Base-by-base conservation (phyloP, 192 early-diverging fungal species). In the Jimgerdemannia lactiflua region DNA sequence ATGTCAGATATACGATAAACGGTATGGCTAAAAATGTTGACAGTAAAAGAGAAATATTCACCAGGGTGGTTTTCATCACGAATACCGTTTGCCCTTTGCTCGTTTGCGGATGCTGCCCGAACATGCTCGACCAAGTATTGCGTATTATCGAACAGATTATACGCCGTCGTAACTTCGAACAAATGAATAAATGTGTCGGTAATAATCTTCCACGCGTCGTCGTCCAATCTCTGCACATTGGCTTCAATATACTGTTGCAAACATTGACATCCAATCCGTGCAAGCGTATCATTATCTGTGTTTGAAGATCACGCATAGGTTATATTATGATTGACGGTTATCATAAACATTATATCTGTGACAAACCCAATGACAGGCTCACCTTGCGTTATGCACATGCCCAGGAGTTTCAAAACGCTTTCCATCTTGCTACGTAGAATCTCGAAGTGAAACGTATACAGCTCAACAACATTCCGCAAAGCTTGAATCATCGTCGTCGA, bases 401-500 rank as follows among this genome's bases (percentile, higher is more conserved):
- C 87, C 67, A 98, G 85, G 39, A 98, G 82, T 68, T 92, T 92
- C 54, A 98, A 83, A 19, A 98, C 82, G 40, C 91, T 90, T 69
- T 88, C 89, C 80, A 97, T 88, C 86, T 94, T 91, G 67, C 90
- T 89, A 40, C 79, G 80, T 65, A 95, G 82, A 69, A 85, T 86
- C 29, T 94, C 91, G 65, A 79, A 95, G 78, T 94, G 96, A 75
- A 83, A 80, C 1, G 91, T 89, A 72, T 95, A 97, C 70, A 98
- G 80, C 66, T 95, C 93, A 20, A 98, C 89, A 71, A 98, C 87
- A 79, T 91, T 92, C 42, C 95, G 87, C 77, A 98, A 83, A 4
- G 96, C 96, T 84, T 95, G 93, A 79, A 98, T 94, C 85, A 98
- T 87, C 14, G 96, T 97, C 8, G 95, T 97, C 14, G 94, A 96